A percentile compares a stretch with the other conserved stretches of the same genome.
phyloP scores from a whole-genome alignment of 1,284 basidiomycete species.

The Apiotrichum gamsii region DNA sequence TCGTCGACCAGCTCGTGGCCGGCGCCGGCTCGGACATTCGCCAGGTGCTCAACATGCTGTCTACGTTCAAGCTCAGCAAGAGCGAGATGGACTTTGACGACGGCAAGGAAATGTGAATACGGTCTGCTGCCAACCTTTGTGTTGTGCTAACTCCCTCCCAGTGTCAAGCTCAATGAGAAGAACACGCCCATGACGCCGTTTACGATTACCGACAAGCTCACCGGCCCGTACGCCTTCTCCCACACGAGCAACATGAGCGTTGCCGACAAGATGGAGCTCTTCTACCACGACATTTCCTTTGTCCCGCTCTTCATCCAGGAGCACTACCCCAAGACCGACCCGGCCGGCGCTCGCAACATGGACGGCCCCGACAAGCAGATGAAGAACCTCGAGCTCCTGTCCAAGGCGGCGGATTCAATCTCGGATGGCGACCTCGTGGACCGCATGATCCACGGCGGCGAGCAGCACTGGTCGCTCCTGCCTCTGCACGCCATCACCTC shows the following conservation, averaged over 20 bases:
- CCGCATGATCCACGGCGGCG: constrained; percentile 87
- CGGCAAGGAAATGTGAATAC: constrained; percentile 76
- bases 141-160: constrained; percentile 52
- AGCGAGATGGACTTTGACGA: constrained; percentile 83
- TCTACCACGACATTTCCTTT: constrained; percentile 93
- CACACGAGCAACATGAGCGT: constrained; percentile 72
- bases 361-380: constrained; percentile 61
- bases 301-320: constrained; percentile 77
- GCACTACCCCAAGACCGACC: constrained; percentile 61
- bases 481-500: constrained; percentile 88
- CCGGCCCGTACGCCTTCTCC: constrained; percentile 85
- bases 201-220: constrained; percentile 74
- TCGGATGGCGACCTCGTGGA: constrained; percentile 96
- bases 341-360: constrained; percentile 55
- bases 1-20: constrained; percentile 82
- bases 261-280: constrained; percentile 88
- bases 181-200: constrained; percentile 86
- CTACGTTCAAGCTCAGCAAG: constrained; percentile 83
- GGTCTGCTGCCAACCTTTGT: too few species aligned
- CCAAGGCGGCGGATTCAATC: constrained; percentile 79
- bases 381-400: constrained; percentile 75
- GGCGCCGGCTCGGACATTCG: constrained; percentile 93
- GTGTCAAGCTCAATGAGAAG: constrained; percentile 84
- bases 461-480: constrained; percentile 95
- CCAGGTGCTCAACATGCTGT: constrained; percentile 95